phyloP scores from a whole-genome alignment of 2,329 filamentous ascomycete species.

The Teratosphaeria epicoccoides region DNA sequence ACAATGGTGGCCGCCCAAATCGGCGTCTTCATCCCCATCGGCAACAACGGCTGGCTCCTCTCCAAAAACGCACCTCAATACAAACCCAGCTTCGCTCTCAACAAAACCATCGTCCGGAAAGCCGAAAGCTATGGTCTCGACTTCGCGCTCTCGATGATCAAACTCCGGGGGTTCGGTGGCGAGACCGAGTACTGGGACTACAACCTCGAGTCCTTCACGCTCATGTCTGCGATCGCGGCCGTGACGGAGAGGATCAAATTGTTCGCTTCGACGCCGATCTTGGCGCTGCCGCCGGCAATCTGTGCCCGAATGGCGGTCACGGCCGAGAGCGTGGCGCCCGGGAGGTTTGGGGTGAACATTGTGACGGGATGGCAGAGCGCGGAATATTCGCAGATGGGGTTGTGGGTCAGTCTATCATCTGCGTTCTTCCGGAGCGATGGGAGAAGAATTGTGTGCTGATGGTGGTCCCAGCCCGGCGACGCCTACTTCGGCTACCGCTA shows the following conservation, averaged over 20 bases:
- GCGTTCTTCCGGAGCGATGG: too few species aligned
- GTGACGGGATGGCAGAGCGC: conserved; percentile 10
- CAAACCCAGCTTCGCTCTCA: conserved; percentile 7
- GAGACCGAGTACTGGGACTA: conserved; percentile 9
- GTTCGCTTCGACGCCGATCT: neutral
- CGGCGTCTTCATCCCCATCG: conserved; percentile 10
- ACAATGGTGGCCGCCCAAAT: conserved; percentile 4
- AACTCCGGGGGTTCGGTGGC: conserved; percentile 8
- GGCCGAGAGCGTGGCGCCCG: conserved; percentile 7
- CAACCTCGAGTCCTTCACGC: conserved; percentile 9
- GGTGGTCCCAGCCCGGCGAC: conserved; percentile 7
- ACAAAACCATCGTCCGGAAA: conserved; percentile 8
- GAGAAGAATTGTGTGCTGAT: too few species aligned
- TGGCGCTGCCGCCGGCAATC: conserved; percentile 3
- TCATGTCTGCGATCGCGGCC: conserved; percentile 1
- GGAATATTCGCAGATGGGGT: conserved; percentile 8
- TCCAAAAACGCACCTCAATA: conserved; percentile 9
- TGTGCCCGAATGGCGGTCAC: conserved; percentile 8
- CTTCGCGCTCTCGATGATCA: conserved; percentile 11
- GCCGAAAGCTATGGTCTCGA: conserved; percentile 6
- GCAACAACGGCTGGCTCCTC: conserved; percentile 12
- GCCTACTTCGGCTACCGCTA: conserved; percentile 9
- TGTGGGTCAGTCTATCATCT: conserved; percentile 1
- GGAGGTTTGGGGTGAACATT: conserved; percentile 9
- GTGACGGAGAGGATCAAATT: neutral